A percentile compares a stretch with the other conserved stretches of the same genome.
Conservation (phyloP, 176 grass and related monocot species). For the Ampelocalamus luodianensis region DNA sequence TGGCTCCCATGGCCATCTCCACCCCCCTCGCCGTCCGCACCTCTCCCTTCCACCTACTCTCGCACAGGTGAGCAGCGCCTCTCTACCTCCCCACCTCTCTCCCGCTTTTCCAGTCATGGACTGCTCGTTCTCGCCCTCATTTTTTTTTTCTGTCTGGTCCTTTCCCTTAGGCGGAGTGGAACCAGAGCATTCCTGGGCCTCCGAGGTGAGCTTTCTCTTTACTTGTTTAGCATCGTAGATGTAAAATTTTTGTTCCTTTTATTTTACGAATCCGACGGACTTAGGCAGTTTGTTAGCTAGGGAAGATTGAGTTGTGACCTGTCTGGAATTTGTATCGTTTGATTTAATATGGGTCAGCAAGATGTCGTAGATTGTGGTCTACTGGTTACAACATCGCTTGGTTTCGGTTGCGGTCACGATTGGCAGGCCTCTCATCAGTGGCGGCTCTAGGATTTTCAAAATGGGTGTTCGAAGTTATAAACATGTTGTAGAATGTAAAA, state of each 20-base stretch:
- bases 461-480: no score
- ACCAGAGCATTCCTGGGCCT: constrained; percentile 9
- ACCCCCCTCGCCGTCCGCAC: constrained; percentile 42
- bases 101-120: background rate
- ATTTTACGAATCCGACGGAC: background rate
- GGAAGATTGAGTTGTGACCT: background rate
- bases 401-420: background rate
- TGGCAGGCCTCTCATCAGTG: background rate
- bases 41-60: background rate
- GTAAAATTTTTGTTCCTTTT: background rate
- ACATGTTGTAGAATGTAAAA: no score
- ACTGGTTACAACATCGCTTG: background rate
- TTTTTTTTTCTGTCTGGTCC: background rate
- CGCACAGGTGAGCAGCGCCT: background rate
- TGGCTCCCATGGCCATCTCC: constrained; percentile 52
- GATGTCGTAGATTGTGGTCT: background rate
- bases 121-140: constrained; percentile 13
- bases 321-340: constrained; percentile 24
- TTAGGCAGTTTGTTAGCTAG: background rate
- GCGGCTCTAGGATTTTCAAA: no score
- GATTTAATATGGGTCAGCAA: background rate
- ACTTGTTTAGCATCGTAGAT: background rate
- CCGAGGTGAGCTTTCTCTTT: constrained; percentile 41
- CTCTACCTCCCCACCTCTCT: background rate
- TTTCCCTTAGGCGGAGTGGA: constrained; percentile 29